Evolutionary conservation across 1,139 yeast genomes (phyloP).

Genomic region (Suhomyces bribrorum): DNA sequence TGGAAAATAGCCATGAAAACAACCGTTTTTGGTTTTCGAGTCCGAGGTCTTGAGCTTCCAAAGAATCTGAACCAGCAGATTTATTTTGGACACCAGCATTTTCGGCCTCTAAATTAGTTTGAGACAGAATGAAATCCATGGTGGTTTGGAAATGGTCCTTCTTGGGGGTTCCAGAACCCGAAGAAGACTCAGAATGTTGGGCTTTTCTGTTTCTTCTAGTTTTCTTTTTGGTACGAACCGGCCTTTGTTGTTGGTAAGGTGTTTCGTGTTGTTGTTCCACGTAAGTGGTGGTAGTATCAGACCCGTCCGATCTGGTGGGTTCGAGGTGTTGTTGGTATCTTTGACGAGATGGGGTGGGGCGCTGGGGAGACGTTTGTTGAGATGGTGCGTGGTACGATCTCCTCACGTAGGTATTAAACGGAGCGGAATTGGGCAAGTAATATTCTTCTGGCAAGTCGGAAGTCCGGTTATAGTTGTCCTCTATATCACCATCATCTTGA

Average conservation of each 20-base stretch:
- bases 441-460: slow-evolving; percentile 11
- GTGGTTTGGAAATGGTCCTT: slow-evolving; percentile 2
- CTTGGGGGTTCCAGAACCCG: slow-evolving; percentile 1
- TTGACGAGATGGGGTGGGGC: slow-evolving; percentile 5
- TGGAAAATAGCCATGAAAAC: slow-evolving; percentile 33
- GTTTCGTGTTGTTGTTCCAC: slow-evolving; percentile 11
- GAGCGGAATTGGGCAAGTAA: slow-evolving; percentile 12
- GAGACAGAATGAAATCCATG: slow-evolving; percentile 14
- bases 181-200: background rate
- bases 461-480: slow-evolving; percentile 10
- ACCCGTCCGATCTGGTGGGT: slow-evolving; percentile 9
- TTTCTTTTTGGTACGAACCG: slow-evolving; percentile 2
- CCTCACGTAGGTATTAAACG: slow-evolving; percentile 11
- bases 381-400: slow-evolving; percentile 10
- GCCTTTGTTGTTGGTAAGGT: slow-evolving; percentile 7
- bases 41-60: slow-evolving; percentile 11
- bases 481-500: slow-evolving; percentile 13
- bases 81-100: background rate
- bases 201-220: slow-evolving; percentile 5
- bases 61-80: slow-evolving; percentile 9
- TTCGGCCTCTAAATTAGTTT: slow-evolving; percentile 16
- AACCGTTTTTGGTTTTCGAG: slow-evolving; percentile 21
- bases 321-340: slow-evolving; percentile 8
- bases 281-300: slow-evolving; percentile 14
- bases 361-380: background rate